Evolutionary conservation across 768 basidiomycete genomes (phyloP).

Genomic region (Lactarius deliciosus): DNA sequence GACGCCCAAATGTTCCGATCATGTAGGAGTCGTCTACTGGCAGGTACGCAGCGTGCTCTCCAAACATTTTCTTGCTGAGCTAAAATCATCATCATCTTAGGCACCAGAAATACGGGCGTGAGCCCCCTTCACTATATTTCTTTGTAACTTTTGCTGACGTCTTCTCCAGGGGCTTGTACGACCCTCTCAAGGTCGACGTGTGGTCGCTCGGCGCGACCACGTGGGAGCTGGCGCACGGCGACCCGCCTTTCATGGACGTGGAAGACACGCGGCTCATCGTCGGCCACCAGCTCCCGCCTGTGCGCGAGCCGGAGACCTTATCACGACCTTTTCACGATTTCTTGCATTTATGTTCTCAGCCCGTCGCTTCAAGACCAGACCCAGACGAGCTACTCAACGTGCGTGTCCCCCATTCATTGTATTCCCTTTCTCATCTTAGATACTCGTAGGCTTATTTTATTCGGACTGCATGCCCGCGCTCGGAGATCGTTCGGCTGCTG

Average conservation of each 20-base stretch:
- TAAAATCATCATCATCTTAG: conserved; percentile 33
- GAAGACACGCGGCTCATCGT: conserved; percentile 22
- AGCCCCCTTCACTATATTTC: conserved; percentile 32
- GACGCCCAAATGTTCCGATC: conserved; percentile 52
- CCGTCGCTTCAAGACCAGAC: conserved; percentile 28
- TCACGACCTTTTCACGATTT: conserved; percentile 32
- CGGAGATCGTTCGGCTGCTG: conserved; percentile 29
- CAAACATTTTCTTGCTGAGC: not conserved
- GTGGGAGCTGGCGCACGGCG: conserved; percentile 28
- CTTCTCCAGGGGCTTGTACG: conserved; percentile 26
- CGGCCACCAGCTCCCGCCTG: conserved; percentile 25
- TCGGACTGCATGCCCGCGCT: conserved; percentile 30
- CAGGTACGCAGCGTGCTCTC: conserved; percentile 46
- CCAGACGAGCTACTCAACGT: conserved; percentile 30
- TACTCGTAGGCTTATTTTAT: conserved; percentile 23
- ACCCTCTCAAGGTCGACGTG: conserved; percentile 30
- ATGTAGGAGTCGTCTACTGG: conserved; percentile 77
- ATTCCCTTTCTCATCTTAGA: not conserved
- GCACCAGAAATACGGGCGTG: conserved; percentile 77
- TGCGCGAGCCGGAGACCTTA: conserved; percentile 23
- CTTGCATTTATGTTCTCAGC: conserved; percentile 29
- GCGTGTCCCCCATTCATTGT: conserved; percentile 1
- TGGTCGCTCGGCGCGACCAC: conserved; percentile 30
- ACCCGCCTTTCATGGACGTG: conserved; percentile 28
- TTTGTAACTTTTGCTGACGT: not conserved